Base-by-base conservation (phyloP, 768 basidiomycete species). In the Hericium coralloides region DNA sequence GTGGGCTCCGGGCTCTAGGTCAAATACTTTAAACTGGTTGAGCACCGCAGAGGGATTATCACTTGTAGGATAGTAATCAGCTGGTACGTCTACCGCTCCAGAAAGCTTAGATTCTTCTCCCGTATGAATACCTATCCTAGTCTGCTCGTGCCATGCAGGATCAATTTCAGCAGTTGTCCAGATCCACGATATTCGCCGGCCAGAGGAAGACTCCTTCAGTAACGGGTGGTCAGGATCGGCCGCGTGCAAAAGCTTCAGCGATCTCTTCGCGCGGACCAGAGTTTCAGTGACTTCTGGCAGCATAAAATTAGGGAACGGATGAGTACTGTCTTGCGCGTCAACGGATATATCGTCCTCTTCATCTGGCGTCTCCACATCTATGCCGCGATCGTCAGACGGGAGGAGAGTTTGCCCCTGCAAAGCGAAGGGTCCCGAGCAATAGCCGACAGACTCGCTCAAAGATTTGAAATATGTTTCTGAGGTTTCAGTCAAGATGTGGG, bases 211-310 rank as follows among this genome's bases (percentile, higher is more conserved):
- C 38, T 62, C 62, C 38, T 58, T 69, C n/a, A 89, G 69, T 12
- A 88, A 66, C 0, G 76, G 75, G 64, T 90, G 87, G 49, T 82
- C 77, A 0, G 87, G 83, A 57, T 81, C 73, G 3, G 89, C 88
- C 10, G 76, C 77, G 50, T 75, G 75, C 0, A 92, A 74, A 3
- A 93, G 69, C 26, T 78, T 74, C 10, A 92, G 69, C 0, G 91
- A 92, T 62, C 80, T 84, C 59, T 80, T 81, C 1, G 89, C 89
- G 3, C 80, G 79, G 12, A 81, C 77, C 3, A 92, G 69, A 7
- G 80, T 73, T 48, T 77, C 72, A 7, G 79, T 69, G 26, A 86
- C 67, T 12, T 72, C 72, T 5, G 62, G 60, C 3, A 80, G 77
- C 58, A 92, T 79, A 68, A 93, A 92, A 4, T 69, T 68, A 0